Base-by-base conservation (phyloP, 495 filamentous ascomycete species). In the Penicillium steckii region DNA sequence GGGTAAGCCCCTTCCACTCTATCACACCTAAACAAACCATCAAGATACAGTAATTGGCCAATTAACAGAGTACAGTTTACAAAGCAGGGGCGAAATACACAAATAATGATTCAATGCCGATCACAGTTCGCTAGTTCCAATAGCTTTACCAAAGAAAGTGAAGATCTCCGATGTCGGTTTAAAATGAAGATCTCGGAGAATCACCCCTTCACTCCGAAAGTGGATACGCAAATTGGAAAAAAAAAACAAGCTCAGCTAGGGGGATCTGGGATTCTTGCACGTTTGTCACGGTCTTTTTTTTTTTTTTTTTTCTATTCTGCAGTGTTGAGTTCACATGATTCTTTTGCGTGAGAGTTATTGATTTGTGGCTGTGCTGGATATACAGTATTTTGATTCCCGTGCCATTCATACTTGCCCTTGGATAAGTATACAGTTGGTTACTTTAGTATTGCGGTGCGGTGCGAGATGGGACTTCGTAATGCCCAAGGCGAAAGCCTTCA, bases 401-500 rank as follows among this genome's bases (percentile, higher is more conserved):
- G n/a, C n/a, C 33, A 6, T 37, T 37, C 2, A 37, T 17, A 37
- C 33, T 18, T 37, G 10, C n/a, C 7, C 15, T 15, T n/a, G n/a
- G 33, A 37, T n/a, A n/a, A n/a, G n/a, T n/a, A n/a, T n/a, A n/a
- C n/a, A 15, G n/a, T 17, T 37, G 32, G 1, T 35, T 35, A 35
- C 8, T 18, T n/a, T n/a, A n/a, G n/a, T n/a, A n/a, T n/a, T 35
- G 30, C 30, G n/a, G n/a, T 33, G 8, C 8, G n/a, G 30, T 12
- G 8, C 17, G 23, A 23, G 5, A 53, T 53, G 51, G 44, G 44
- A 9, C 27, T 53, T 13, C 44, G 12, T 37, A 48, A 32, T 47
- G 30, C 40, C 15, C 51, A 53, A 26, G 51, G 51, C 32, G 44
- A 41, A 33, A 47, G 51, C 44, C 51, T 53, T 33, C 51, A 53